Evolutionary conservation across 805 yeast species (phyloP), one percentile per base, ranked within the genome.

Genomic region (Schizosaccharomyces osmophilus): DNA sequence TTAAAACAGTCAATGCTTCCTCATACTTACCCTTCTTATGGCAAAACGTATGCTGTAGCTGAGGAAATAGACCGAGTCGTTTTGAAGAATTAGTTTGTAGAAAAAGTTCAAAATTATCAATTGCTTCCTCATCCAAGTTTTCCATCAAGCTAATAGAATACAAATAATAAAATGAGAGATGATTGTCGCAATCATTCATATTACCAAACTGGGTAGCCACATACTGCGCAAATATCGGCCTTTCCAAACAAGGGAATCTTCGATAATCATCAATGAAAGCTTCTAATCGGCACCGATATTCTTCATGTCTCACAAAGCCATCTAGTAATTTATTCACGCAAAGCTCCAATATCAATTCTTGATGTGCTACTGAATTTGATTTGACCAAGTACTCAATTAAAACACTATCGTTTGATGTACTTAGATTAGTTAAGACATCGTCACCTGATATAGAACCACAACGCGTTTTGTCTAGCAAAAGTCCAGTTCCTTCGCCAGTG

Each of bases 401-500:
- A 26, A 51, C 57, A 51, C 9, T 17, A 26, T 29, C 57, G 11
- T 51, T 17, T 4, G 31, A 8, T 8, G 31, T 8, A 29, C 11
- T 29, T 6, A 51, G 24, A 15, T 51, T 22, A 22, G 5, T 29
- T 22, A 51, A 22, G 36, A 51, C 57, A 15, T 51, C 57, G 17
- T 51, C 57, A 11, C 31, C 57, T 3, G 31, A 22, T 19, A 51
- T 9, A 9, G 31, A 24, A 17, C 57, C 57, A 24, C 4, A 5
- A 24, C 3, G 19, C 26, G 57, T 51, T 22, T 29, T 64, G 59
- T 67, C 66, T 8, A 68, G 67, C 48, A 74, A 70, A 5, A 74
- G 66, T 22, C 63, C 62, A 3, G 74, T 63, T 1, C 74, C 76
- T 3, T 63, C 62, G 57, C 66, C 62, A 0, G 74, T 67, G 31